A percentile compares a stretch with the other conserved stretches of the same genome.
Evolutionary conservation across 129 eudicot genomes (phyloP).

Genomic region (Oenanthe sinensis): DNA sequence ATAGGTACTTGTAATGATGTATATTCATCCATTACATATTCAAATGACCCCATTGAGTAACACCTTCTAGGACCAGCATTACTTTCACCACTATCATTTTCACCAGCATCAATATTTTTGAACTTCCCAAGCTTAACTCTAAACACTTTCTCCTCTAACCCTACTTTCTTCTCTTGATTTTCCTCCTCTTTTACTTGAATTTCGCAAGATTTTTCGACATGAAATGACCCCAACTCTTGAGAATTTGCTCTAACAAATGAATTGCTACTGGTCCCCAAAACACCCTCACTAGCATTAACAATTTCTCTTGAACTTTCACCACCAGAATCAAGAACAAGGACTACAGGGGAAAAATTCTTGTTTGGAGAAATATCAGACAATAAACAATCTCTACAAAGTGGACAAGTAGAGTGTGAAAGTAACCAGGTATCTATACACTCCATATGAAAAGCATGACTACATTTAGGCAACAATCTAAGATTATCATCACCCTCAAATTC

Average conservation of each 20-base stretch:
- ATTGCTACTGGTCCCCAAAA: conserved; percentile 12
- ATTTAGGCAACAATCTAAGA: conserved; percentile 66
- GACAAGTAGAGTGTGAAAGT: conserved; percentile 95
- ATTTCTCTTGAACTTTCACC: conserved; percentile 62
- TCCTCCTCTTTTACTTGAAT: conserved; percentile 38
- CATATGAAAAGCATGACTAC: conserved; percentile 97
- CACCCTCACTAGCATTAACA: conserved; percentile 20
- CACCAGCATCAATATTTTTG: conserved; percentile 47
- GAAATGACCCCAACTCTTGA: conserved; percentile 23
- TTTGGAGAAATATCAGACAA: conserved; percentile 42
- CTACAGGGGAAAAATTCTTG: conserved; percentile 41
- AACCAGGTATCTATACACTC: conserved; percentile 95
- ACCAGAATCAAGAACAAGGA: conserved; percentile 81
- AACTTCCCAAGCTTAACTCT: conserved; percentile 75
- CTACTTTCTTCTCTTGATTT: conserved; percentile 10
- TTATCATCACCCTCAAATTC: conserved; percentile 80
- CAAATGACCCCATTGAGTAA: conserved; percentile 89
- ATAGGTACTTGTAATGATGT: conserved; percentile 62
- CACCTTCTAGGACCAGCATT: conserved; percentile 72
- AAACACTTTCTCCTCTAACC: conserved; percentile 45
- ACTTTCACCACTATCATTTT: conserved; percentile 21
- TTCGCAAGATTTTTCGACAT: conserved; percentile 28
- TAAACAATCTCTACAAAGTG: conserved; percentile 81
- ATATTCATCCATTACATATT: conserved; percentile 80
- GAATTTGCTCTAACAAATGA: conserved; percentile 38